Conservation (phyloP, 176 grass and related monocot genomes). For the Canna indica region DNA sequence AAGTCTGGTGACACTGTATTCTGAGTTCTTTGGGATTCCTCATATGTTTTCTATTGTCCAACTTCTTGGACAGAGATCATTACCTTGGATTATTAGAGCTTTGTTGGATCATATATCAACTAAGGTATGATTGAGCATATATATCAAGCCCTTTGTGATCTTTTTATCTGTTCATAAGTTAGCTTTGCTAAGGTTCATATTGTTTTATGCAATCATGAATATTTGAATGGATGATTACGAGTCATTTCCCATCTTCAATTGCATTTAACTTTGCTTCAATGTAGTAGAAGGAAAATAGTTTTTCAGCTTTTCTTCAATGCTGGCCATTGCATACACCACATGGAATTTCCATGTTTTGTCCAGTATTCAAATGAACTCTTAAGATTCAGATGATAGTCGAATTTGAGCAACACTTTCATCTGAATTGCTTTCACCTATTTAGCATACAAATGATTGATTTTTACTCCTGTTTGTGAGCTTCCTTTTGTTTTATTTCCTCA, state of each 20-base stretch:
- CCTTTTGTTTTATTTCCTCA: no score
- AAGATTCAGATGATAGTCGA: no score
- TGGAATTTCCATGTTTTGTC: no score
- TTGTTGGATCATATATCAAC: slow-evolving; percentile 94
- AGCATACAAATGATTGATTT: no score
- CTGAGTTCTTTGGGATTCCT: slow-evolving; percentile 91
- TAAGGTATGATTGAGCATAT: slow-evolving; percentile 45
- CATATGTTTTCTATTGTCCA: slow-evolving; percentile 97
- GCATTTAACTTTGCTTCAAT: background rate
- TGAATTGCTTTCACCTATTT: no score
- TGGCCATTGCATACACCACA: no score
- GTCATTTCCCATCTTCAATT: no score
- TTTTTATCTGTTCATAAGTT: background rate
- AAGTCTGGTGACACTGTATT: slow-evolving; percentile 62
- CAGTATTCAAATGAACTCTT: no score
- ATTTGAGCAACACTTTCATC: no score
- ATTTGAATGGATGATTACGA: background rate
- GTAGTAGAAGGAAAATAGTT: background rate
- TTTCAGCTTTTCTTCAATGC: no score
- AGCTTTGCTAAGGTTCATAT: background rate
- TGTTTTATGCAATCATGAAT: background rate
- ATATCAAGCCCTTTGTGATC: no score
- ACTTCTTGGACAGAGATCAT: slow-evolving; percentile 88
- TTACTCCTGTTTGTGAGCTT: no score
- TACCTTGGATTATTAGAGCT: slow-evolving; percentile 89